Conservation (phyloP, 192 early-diverging fungal species). For the Entomortierella beljakovae region DNA sequence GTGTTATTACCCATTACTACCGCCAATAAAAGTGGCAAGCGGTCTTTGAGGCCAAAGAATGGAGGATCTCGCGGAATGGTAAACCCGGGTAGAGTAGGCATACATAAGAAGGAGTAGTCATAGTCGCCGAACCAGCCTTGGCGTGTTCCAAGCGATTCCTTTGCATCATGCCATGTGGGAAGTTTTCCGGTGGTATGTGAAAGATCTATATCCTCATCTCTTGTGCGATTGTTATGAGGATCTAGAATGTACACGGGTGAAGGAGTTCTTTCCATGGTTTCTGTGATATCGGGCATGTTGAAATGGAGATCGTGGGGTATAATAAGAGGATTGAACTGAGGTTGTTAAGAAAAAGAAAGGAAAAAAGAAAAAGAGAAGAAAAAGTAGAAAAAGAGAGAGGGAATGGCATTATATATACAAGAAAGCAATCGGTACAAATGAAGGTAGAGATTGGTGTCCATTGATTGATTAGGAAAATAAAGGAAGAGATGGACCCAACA, state of each 20-base stretch:
- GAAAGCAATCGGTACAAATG: no score
- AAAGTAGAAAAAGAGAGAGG: not conserved
- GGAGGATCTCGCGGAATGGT: slow-evolving; percentile 44
- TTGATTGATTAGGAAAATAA: no score
- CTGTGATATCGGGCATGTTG: slow-evolving; percentile 37
- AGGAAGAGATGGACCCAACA: no score
- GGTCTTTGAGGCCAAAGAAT: slow-evolving; percentile 58
- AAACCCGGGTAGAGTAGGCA: slow-evolving; percentile 55
- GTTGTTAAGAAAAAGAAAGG: not conserved
- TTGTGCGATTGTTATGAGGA: slow-evolving; percentile 42
- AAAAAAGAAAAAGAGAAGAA: not conserved
- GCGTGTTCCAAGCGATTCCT: slow-evolving; percentile 34
- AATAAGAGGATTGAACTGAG: no score
- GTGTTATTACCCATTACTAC: slow-evolving; percentile 52
- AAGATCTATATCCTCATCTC: slow-evolving; percentile 48
- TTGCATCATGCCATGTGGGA: slow-evolving; percentile 34
- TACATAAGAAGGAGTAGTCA: slow-evolving; percentile 60
- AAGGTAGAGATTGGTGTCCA: no score
- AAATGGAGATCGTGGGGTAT: not conserved
- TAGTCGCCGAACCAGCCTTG: slow-evolving; percentile 62
- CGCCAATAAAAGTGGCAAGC: slow-evolving; percentile 52
- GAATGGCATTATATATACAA: not conserved
- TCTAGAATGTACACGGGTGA: slow-evolving; percentile 44
- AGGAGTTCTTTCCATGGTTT: slow-evolving; percentile 15
- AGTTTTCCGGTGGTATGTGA: slow-evolving; percentile 38